phyloP scores from a whole-genome alignment of 768 basidiomycete genomes.

The Stropharia rugosoannulata region DNA sequence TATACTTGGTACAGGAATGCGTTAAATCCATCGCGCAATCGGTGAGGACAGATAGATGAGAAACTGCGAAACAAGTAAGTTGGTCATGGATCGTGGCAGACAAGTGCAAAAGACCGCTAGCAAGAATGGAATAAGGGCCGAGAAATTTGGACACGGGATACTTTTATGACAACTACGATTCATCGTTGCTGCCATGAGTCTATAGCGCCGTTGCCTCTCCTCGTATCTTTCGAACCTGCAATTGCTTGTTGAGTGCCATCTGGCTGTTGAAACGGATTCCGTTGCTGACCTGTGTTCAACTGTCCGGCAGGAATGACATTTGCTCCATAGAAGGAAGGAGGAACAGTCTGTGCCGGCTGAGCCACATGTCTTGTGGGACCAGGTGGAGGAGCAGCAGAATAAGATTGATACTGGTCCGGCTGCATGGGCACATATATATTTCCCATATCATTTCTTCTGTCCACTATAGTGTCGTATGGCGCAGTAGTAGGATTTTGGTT shows the following conservation, averaged over 20 bases:
- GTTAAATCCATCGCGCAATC: constrained; percentile 9
- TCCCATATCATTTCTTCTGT: constrained; percentile 62
- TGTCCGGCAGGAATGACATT: constrained; percentile 54
- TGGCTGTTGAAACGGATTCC: constrained; percentile 40
- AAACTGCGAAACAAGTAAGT: constrained; percentile 12
- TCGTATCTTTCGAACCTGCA: constrained; percentile 48
- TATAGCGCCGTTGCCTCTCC: constrained; percentile 59
- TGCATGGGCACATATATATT: constrained; percentile 81
- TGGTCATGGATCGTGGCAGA: constrained; percentile 13
- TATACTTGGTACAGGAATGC: constrained; percentile 16
- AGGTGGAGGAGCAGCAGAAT: constrained; percentile 36
- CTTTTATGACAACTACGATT: constrained; percentile 17
- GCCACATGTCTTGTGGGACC: constrained; percentile 44
- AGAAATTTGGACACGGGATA: neutral
- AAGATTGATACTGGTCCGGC: constrained; percentile 72
- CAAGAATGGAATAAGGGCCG: constrained; percentile 5
- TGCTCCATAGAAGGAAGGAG: constrained; percentile 71
- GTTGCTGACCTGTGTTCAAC: constrained; percentile 29
- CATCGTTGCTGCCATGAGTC: constrained; percentile 72
- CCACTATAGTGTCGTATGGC: constrained; percentile 55
- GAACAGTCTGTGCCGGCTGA: constrained; percentile 49
- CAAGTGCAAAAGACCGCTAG: constrained; percentile 7
- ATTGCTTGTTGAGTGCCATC: constrained; percentile 39
- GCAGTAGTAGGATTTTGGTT: constrained; percentile 38
- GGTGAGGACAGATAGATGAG: constrained; percentile 14